Conservation (phyloP, 768 basidiomycete species). For the Sarcodon aspratus region DNA sequence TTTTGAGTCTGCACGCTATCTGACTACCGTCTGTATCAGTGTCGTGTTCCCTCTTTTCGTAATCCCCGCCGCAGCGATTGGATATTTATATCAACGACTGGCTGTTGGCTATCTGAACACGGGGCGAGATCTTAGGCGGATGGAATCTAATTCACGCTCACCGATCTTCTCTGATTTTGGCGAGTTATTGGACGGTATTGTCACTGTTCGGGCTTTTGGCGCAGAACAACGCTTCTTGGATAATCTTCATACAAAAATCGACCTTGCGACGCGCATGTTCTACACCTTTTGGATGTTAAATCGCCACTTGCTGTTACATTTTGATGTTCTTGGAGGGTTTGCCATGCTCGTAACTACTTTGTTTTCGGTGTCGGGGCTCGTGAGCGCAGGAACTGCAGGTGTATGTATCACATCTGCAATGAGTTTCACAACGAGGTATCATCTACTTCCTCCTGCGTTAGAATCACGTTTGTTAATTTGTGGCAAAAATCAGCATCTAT, state of each 20-base stretch:
- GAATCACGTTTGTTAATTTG: too few species aligned
- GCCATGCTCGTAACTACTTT: constrained; percentile 68
- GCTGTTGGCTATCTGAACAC: constrained; percentile 69
- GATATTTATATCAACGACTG: constrained; percentile 58
- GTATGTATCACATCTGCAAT: constrained; percentile 70
- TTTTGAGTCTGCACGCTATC: background rate
- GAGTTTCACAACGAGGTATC: constrained; percentile 34
- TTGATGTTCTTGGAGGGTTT: constrained; percentile 66
- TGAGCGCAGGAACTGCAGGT: constrained; percentile 53
- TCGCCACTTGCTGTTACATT: constrained; percentile 75
- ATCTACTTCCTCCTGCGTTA: too few species aligned
- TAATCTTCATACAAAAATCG: constrained; percentile 60
- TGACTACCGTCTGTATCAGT: constrained; percentile 20
- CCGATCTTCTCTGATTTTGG: constrained; percentile 80
- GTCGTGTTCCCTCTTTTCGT: constrained; percentile 77
- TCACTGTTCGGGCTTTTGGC: constrained; percentile 89
- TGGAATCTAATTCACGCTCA: constrained; percentile 83
- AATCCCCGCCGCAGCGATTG: constrained; percentile 64
- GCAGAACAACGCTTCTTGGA: constrained; percentile 72
- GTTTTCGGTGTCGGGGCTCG: constrained; percentile 56
- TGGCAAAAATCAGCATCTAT: too few species aligned
- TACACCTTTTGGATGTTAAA: constrained; percentile 87
- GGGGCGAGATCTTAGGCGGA: constrained; percentile 74
- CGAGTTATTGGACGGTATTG: constrained; percentile 78
- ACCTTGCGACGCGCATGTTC: constrained; percentile 81